These are phyloP conservation scores for Fraxinus excelsior DNA, from an alignment of 257 asterid genomes.

Conservation along the genomic window DNA sequence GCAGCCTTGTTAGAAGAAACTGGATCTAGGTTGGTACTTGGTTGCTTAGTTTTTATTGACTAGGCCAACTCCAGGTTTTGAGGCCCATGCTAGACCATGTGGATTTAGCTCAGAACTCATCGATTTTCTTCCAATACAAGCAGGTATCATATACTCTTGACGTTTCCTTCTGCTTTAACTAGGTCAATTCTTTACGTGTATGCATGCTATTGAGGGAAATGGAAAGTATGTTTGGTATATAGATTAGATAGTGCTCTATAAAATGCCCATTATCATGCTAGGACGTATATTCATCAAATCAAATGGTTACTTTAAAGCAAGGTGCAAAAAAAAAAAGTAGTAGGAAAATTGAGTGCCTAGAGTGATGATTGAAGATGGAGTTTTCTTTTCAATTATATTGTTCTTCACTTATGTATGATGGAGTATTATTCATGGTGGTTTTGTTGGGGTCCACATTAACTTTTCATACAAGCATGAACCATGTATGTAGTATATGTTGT, in stretches of 20 bases:
- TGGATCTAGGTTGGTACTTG: no score
- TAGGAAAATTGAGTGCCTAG: conserved; percentile 18
- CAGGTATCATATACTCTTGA: background rate
- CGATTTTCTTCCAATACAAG: no score
- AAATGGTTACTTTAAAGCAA: conserved; percentile 22
- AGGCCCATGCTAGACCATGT: no score
- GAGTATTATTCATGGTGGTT: no score
- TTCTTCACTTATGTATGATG: no score
- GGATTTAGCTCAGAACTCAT: no score
- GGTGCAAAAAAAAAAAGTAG: background rate
- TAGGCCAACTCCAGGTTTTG: no score
- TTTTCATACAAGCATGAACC: background rate
- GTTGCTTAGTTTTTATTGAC: no score
- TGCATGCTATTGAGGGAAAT: background rate
- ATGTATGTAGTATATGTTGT: no score
- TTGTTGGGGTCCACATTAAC: background rate
- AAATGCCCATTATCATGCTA: no score
- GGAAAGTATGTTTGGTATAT: background rate
- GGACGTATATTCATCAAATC: background rate
- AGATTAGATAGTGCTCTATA: no score
- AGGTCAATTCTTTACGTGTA: background rate
- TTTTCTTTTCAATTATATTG: conserved; percentile 11
- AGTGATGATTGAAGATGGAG: background rate
- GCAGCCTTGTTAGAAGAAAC: no score
- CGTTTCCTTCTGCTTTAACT: background rate